Evolutionary conservation across 2,329 filamentous ascomycete species (phyloP), one percentile per base, ranked within the genome.

Genomic region (Aspergillus fijiensis): DNA sequence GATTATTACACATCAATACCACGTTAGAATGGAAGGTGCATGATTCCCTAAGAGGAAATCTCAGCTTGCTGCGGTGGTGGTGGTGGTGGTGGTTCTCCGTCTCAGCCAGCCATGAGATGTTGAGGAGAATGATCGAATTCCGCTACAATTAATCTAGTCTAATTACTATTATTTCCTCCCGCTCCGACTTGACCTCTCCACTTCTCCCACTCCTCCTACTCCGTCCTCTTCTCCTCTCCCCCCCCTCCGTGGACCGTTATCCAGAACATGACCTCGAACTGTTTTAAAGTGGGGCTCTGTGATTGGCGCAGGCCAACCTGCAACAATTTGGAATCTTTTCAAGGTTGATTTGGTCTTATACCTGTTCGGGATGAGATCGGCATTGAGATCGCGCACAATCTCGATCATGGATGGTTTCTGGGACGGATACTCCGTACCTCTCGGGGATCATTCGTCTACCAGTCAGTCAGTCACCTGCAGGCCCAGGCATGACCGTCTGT

Each of bases 261-360:
- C 54, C 59, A 60, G 58, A 55, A 54, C 49, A 62, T 59, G 63
- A 64, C 63, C 61, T 35, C 33, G 33, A 35, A 35, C 33, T 35
- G 61, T 59, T 63, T 66, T 55, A 29, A 60, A 60, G 63, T 60
- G 66, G 63, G 53, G 64, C 51, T 51, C 52, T 16, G 63, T 67
- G 66, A 67, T 67, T 67, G 63, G 66, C 60, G 56, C 49, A 59
- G 57, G 29, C 47, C 51, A 23, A 42, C 55, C 59, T 39, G 27
- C 55, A 47, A 63, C 52, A 58, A 69, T 69, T 69, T 67, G 64
- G 59, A 69, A 69, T 69, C 59, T 60, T 67, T 66, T 23, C 23
- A 23, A 23, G 23, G 23, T 23, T 59, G 58, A 58, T 60, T 67
- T 63, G 61, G 53, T 54, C 55, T 57, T 57, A 51, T 61, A 62